Conservation (phyloP, 192 early-diverging fungal genomes). For the Tieghemiomyces parasiticus region DNA sequence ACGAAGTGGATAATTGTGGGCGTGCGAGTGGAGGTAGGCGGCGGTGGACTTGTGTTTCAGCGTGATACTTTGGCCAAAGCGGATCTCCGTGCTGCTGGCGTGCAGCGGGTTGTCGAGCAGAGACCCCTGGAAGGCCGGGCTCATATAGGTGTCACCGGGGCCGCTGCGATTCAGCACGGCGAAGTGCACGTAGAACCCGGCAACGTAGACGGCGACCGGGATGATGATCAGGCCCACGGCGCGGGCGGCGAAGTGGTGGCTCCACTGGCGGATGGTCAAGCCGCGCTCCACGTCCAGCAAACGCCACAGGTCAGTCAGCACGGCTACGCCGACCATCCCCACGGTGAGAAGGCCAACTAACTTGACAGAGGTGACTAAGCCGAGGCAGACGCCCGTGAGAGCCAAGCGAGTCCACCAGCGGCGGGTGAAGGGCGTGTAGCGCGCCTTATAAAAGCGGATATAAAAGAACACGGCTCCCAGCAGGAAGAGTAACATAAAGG, state of each 20-base stretch:
- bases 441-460: constrained; percentile 71
- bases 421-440: constrained; percentile 50
- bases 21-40: constrained; percentile 67
- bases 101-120: constrained; percentile 68
- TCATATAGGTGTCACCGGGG: constrained; percentile 93
- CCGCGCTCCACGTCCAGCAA: constrained; percentile 74
- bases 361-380: constrained; percentile 60
- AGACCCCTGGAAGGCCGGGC: constrained; percentile 74
- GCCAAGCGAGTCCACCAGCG: constrained; percentile 83
- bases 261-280: constrained; percentile 47
- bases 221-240: constrained; percentile 71
- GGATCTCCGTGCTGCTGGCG: constrained; percentile 48
- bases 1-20: constrained; percentile 62
- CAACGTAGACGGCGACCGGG: constrained; percentile 68
- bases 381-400: constrained; percentile 64
- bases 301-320: constrained; percentile 81
- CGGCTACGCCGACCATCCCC: constrained; percentile 65
- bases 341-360: constrained; percentile 91
- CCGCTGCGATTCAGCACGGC: constrained; percentile 70
- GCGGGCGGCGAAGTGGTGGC: constrained; percentile 79
- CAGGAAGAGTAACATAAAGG: constrained; percentile 86
- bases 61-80: constrained; percentile 64
- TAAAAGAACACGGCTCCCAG: constrained; percentile 71
- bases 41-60: constrained; percentile 63
- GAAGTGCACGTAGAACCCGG: constrained; percentile 93